Evolutionary conservation across 257 asterid genomes (phyloP), one percentile per base, ranked within the genome.

Genomic region (Cruciata laevipes): DNA sequence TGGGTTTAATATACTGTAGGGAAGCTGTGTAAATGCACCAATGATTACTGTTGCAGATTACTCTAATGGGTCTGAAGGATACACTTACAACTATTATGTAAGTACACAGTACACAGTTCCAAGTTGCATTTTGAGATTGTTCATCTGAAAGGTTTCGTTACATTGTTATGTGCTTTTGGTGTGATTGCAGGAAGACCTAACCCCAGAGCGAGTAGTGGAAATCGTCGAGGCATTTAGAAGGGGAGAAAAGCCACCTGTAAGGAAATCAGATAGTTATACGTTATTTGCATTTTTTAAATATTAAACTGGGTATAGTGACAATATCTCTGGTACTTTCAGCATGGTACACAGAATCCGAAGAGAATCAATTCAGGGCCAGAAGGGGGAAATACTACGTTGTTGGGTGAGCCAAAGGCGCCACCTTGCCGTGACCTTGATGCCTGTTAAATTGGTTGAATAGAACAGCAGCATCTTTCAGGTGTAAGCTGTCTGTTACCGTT

Each of bases 1-100:
- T 27, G 23, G 18, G n/a, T 42, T 69, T 40, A 72, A 70, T 71
- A 18, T 72, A 71, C 64, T 59, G 6, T 73, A 92, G 98, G 98
- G 98, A 72, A 79, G 86, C 67, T 94, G 99, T 70, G 99, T 94
- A 67, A 94, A 94, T 85, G 99, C 99, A 68, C 98, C 98, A 37
- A 94, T 90, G 98, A 94, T 94, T 56, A 94, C 96, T 6, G 98
- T 94, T 49, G 98, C 96, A 16, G 98, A 94, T 83, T 94, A 90
- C 77, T 94, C 99, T 67, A 85, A 80, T 79, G 99, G 98, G 64
- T 90, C 98, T 65, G 96, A 90, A 81, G 98, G 95, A 75, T 94
- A 89, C 70, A 75, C 85, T 40, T 94, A 94, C 64, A 82, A 94
- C 74, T 94, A 94, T 75, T 94, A 71, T 71, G 99, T 90, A 72